Conservation (phyloP, 2,329 filamentous ascomycete genomes). For the Annulohypoxylon truncatum region DNA sequence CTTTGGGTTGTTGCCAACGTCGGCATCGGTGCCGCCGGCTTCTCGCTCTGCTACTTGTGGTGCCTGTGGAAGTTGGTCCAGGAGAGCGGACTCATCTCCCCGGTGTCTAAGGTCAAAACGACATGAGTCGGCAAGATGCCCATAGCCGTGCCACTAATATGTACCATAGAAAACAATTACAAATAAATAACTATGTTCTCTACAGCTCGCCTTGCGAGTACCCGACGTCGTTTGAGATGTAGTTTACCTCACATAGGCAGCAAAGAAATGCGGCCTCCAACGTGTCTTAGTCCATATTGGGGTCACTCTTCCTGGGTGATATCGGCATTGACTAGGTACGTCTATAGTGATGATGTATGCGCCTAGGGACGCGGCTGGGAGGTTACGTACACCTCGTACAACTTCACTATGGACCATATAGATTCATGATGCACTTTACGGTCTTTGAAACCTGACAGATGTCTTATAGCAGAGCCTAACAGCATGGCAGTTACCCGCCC, state of each 20-base stretch:
- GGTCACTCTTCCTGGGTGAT: neutral
- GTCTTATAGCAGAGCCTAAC: neutral
- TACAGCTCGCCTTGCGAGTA: slow-evolving; percentile 22
- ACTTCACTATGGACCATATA: too few relatives aligned
- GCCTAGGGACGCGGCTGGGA: neutral
- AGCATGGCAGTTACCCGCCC: neutral
- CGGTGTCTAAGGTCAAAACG: slow-evolving; percentile 44
- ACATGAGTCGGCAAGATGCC: slow-evolving; percentile 33
- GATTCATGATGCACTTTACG: too few relatives aligned
- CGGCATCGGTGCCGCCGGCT: slow-evolving; percentile 84
- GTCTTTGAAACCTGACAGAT: neutral
- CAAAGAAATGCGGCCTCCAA: neutral
- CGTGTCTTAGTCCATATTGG: neutral
- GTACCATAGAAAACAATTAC: slow-evolving; percentile 19
- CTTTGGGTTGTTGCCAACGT: slow-evolving; percentile 95
- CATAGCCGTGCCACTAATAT: slow-evolving; percentile 2
- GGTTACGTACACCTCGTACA: too few relatives aligned
- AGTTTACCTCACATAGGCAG: neutral
- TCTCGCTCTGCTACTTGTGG: slow-evolving; percentile 90
- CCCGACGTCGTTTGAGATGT: slow-evolving; percentile 9
- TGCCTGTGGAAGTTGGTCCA: slow-evolving; percentile 77
- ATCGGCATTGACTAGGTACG: neutral
- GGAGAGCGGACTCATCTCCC: slow-evolving; percentile 66
- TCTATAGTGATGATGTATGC: neutral
- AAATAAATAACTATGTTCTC: slow-evolving; percentile 14